A percentile compares a stretch with the other conserved stretches of the same genome.
These are phyloP conservation scores for Cystobasidium pallidum DNA, from an alignment of 1,284 basidiomycete species.

Conservation along the genomic window DNA sequence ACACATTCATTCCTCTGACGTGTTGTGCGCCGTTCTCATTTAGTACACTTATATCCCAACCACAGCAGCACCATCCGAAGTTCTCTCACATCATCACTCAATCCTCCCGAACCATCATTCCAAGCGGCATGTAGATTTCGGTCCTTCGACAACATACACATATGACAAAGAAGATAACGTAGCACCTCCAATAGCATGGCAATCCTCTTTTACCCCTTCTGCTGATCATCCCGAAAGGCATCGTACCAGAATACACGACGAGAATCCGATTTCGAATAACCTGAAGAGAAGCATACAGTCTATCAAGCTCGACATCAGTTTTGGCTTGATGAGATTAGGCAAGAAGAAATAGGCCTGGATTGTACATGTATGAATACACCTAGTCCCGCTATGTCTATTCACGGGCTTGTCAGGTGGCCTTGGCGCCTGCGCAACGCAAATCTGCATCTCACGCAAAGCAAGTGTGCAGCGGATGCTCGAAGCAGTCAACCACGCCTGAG, in stretches of 20 bases:
- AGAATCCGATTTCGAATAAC: slow-evolving; percentile 1
- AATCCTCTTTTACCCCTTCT: slow-evolving; percentile 39
- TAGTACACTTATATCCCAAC: slow-evolving; percentile 45
- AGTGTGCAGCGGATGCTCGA: no score
- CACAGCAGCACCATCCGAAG: slow-evolving; percentile 28
- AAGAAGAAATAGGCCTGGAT: slow-evolving; percentile 12
- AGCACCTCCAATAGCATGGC: slow-evolving; percentile 42
- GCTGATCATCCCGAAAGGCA: slow-evolving; percentile 45
- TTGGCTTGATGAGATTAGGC: slow-evolving; percentile 30
- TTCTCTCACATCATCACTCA: slow-evolving; percentile 1
- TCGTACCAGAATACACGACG: slow-evolving; percentile 24
- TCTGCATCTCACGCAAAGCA: no score
- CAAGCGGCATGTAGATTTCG: slow-evolving; percentile 23
- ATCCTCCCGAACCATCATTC: not conserved
- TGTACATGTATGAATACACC: no score
- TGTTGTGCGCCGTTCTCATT: not conserved
- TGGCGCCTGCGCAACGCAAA: no score
- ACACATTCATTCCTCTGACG: not conserved
- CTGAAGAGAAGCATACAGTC: slow-evolving; percentile 32
- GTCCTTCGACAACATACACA: slow-evolving; percentile 30
- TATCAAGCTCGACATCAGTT: slow-evolving; percentile 43
- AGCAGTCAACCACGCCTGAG: no score
- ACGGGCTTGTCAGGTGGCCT: no score
- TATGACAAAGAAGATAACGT: slow-evolving; percentile 25
- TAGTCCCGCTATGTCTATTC: no score